Percentiles rank a stretch among this genome's conserved stretches.
phyloP scores from a whole-genome alignment of 1,284 basidiomycete genomes.

The Sutorius eximius region DNA sequence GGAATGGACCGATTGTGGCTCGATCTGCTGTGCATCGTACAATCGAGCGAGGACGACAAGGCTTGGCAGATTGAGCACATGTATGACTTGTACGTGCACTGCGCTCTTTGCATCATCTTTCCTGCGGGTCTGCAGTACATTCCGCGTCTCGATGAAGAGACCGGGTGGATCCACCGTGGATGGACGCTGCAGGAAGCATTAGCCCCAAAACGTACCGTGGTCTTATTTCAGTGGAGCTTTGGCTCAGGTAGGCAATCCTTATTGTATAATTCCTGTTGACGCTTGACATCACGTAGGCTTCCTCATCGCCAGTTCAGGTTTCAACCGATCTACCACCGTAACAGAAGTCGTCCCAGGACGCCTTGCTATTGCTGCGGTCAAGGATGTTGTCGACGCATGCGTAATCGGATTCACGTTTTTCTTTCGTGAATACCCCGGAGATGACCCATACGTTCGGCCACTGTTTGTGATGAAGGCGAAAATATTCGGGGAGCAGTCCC shows the following conservation, averaged over 20 bases:
- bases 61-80: conserved; percentile 3
- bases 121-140: conserved; percentile 1
- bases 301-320: neutral
- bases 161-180: conserved; percentile 1
- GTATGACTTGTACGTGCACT: conserved; percentile 1
- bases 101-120: neutral
- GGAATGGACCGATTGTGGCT: neutral
- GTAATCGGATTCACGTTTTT: neutral
- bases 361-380: neutral
- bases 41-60: neutral
- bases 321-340: neutral
- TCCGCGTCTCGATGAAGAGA: conserved; percentile 1
- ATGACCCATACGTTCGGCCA: neutral
- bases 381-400: conserved; percentile 1
- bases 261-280: neutral
- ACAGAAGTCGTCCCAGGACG: neutral
- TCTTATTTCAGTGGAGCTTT: conserved; percentile 1
- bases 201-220: neutral
- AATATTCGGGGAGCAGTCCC: neutral
- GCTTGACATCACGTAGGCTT: neutral
- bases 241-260: neutral
- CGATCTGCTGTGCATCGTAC: conserved; percentile 1
- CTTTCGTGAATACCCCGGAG: neutral
- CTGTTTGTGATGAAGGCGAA: neutral
- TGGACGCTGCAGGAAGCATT: conserved; percentile 2